These are phyloP conservation scores for Pestalotiopsis sp. DNA, from an alignment of 2,329 filamentous ascomycete genomes.

Conservation along the genomic window DNA sequence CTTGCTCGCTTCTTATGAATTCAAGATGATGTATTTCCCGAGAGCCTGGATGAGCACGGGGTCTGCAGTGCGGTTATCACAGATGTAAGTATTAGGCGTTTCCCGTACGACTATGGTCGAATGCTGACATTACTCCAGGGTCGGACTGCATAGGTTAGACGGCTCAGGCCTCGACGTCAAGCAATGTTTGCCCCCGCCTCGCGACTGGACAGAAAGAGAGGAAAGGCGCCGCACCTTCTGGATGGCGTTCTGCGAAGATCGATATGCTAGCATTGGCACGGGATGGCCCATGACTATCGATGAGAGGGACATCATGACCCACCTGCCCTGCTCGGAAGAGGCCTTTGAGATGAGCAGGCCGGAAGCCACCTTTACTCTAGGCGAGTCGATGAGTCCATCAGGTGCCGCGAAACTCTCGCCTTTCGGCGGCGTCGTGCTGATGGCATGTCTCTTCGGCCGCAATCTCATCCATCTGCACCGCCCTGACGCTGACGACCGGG, in stretches of 20 bases:
- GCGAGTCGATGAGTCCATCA: conserved; percentile 67
- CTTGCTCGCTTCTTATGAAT: conserved; percentile 81
- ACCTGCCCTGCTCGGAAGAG: conserved; percentile 81
- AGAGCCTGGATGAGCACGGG: conserved; percentile 93
- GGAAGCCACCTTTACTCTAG: conserved; percentile 68
- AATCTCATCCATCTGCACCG: conserved; percentile 91
- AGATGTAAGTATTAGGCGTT: conserved; percentile 63
- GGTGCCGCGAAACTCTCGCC: conserved; percentile 75
- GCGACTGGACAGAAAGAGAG: conserved; percentile 92
- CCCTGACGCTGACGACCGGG: conserved; percentile 76
- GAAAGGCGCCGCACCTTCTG: conserved; percentile 92
- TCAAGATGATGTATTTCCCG: conserved; percentile 97
- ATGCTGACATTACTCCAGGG: conserved; percentile 66
- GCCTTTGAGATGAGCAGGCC: conserved; percentile 79
- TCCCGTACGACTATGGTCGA: conserved; percentile 34
- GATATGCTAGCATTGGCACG: conserved; percentile 93
- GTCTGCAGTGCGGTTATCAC: conserved; percentile 72
- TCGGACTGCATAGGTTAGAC: conserved; percentile 86
- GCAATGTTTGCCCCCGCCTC: conserved; percentile 80
- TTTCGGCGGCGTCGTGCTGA: conserved; percentile 77
- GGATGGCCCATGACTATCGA: conserved; percentile 97
- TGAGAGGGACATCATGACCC: conserved; percentile 85
- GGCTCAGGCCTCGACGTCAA: conserved; percentile 85
- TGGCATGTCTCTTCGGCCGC: conserved; percentile 87
- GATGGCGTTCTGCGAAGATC: conserved; percentile 87